Conservation (phyloP, 2,329 filamentous ascomycete species). For the Clarireedia hainanense region DNA sequence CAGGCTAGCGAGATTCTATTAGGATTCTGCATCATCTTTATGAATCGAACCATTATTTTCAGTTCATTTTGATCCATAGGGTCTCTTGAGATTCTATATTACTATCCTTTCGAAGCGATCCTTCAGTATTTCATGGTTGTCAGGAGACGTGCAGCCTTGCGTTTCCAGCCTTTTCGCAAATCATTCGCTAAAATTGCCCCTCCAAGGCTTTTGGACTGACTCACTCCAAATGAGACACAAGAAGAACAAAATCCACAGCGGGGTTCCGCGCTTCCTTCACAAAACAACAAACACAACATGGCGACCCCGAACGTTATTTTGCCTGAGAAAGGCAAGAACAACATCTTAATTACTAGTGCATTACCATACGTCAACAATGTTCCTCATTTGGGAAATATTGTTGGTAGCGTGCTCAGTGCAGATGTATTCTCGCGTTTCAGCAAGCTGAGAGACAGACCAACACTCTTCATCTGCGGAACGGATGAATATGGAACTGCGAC, state of each 20-base stretch:
- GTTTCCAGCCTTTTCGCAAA: neutral
- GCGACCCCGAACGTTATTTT: conserved; percentile 38
- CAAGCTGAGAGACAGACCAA: conserved; percentile 70
- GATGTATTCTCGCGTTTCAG: conserved; percentile 81
- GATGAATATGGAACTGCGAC: conserved; percentile 96
- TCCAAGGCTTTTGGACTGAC: conserved; percentile 7
- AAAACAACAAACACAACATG: conserved; percentile 17
- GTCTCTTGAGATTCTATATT: neutral
- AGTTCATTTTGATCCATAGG: neutral
- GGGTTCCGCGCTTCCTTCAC: neutral
- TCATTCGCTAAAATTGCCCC: conserved; percentile 1
- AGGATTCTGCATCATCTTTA: too few species aligned
- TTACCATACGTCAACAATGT: conserved; percentile 76
- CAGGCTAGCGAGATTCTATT: too few species aligned
- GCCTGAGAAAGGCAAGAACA: conserved; percentile 67
- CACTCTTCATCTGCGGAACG: conserved; percentile 78
- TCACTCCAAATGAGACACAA: neutral
- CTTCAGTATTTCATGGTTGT: neutral
- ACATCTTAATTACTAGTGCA: conserved; percentile 87
- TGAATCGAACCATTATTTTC: neutral
- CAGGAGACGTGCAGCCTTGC: neutral
- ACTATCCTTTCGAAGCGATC: neutral
- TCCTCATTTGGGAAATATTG: conserved; percentile 82
- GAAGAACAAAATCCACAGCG: conserved; percentile 5
- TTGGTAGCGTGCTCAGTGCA: conserved; percentile 79